These are phyloP conservation scores for Fusarium anguioides DNA, from an alignment of 2,329 filamentous ascomycete species.

Conservation along the genomic window DNA sequence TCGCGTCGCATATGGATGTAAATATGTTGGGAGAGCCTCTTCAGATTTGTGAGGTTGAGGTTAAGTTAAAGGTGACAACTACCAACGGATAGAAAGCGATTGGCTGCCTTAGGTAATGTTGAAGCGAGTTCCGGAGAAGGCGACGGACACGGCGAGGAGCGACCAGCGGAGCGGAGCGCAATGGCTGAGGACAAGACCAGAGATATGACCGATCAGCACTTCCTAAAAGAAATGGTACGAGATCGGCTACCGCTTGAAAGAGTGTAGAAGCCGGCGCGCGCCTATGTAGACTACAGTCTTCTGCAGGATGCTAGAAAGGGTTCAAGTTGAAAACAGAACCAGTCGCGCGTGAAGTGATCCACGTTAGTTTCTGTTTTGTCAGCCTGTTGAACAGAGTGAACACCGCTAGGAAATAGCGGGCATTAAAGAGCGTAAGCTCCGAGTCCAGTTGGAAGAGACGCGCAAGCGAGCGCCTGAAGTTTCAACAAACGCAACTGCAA, in stretches of 20 bases:
- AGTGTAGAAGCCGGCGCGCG: background rate
- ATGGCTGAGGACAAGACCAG: slow-evolving; percentile 27
- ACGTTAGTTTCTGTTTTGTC: slow-evolving; percentile 15
- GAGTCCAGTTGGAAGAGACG: slow-evolving; percentile 5
- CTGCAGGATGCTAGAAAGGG: slow-evolving; percentile 23
- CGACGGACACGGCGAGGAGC: slow-evolving; percentile 37
- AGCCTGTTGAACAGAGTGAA: slow-evolving; percentile 2
- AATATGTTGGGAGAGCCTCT: slow-evolving; percentile 16
- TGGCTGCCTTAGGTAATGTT: slow-evolving; percentile 28
- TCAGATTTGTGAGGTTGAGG: slow-evolving; percentile 3
- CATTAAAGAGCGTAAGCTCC: slow-evolving; percentile 24
- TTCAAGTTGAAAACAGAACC: slow-evolving; percentile 13
- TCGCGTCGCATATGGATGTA: background rate
- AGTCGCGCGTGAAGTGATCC: background rate
- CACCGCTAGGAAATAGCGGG: slow-evolving; percentile 15
- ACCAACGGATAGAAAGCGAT: slow-evolving; percentile 20
- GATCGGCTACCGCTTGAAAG: background rate
- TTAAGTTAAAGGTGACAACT: slow-evolving; percentile 26
- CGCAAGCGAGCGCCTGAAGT: slow-evolving; percentile 28
- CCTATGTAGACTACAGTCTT: slow-evolving; percentile 15
- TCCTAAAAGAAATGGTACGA: slow-evolving; percentile 19
- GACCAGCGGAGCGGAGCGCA: slow-evolving; percentile 25
- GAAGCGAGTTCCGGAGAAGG: slow-evolving; percentile 34
- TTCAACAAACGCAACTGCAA: slow-evolving; percentile 19
- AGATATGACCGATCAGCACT: slow-evolving; percentile 24